Evolutionary conservation across 352 stramenopile species (phyloP).

Genomic region (Globisporangium cederbergense): DNA sequence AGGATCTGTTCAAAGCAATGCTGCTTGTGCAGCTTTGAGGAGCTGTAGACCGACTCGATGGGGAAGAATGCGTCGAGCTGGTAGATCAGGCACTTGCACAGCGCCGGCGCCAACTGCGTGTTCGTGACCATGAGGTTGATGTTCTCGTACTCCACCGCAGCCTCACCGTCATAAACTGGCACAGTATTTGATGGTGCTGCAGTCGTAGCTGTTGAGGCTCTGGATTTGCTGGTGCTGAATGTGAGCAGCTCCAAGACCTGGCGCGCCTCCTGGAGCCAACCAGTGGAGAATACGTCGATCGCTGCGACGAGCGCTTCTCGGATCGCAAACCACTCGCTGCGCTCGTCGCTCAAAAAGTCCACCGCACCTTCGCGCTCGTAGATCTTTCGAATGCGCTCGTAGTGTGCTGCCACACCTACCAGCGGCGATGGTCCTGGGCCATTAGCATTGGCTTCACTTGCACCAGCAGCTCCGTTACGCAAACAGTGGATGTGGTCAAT

Average conservation of each 20-base stretch:
- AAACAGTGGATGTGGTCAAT: constrained; percentile 59
- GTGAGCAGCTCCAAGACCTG: constrained; percentile 56
- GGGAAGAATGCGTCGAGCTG: constrained; percentile 71
- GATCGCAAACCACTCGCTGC: constrained; percentile 70
- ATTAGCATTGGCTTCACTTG: background rate
- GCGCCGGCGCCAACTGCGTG: constrained; percentile 69
- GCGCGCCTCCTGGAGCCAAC: constrained; percentile 59
- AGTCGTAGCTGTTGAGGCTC: background rate
- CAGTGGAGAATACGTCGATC: constrained; percentile 71
- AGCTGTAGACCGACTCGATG: constrained; percentile 75
- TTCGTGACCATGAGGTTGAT: constrained; percentile 84
- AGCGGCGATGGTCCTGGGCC: background rate
- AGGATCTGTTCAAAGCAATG: constrained; percentile 77
- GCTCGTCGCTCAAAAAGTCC: constrained; percentile 62
- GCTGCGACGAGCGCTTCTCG: constrained; percentile 57
- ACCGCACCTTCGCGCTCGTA: constrained; percentile 63
- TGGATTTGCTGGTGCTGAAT: constrained; percentile 5
- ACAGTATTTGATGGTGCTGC: background rate
- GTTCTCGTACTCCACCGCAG: constrained; percentile 39
- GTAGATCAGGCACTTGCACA: constrained; percentile 87
- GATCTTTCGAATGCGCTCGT: constrained; percentile 70
- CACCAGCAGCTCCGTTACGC: background rate
- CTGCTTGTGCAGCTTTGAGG: constrained; percentile 74
- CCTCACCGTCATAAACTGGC: constrained; percentile 5
- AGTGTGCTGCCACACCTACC: constrained; percentile 26